These are phyloP conservation scores for Phoma sp. DNA, from an alignment of 2,329 filamentous ascomycete genomes.

Conservation along the genomic window DNA sequence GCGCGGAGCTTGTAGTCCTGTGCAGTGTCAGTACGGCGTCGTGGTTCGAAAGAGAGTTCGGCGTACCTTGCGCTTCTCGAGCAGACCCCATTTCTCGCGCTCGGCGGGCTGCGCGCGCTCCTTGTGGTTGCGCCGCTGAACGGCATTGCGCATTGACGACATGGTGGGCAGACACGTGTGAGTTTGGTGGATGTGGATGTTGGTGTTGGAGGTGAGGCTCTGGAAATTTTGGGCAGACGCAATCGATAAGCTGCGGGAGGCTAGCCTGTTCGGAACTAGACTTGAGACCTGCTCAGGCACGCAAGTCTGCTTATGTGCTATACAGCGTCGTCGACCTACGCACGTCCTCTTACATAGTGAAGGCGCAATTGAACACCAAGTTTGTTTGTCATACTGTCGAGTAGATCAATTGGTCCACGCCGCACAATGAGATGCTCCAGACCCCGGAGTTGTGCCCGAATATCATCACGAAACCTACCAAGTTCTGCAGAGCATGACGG, in stretches of 20 bases:
- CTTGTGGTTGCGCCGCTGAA: slow-evolving; percentile 80
- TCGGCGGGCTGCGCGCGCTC: slow-evolving; percentile 88
- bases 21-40: neutral
- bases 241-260: slow-evolving; percentile 2
- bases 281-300: too few species aligned
- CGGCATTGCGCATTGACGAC: slow-evolving; percentile 47
- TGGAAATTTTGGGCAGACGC: slow-evolving; percentile 5
- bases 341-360: too few species aligned
- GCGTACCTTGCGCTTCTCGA: slow-evolving; percentile 84
- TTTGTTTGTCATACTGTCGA: too few species aligned
- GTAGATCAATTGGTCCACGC: too few species aligned
- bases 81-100: slow-evolving; percentile 83
- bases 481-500: too few species aligned
- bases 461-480: too few species aligned
- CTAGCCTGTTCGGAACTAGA: neutral
- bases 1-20: slow-evolving; percentile 71
- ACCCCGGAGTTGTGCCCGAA: too few species aligned
- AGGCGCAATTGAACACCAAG: too few species aligned
- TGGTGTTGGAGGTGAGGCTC: neutral
- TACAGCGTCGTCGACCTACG: too few species aligned
- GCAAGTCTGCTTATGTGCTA: too few species aligned
- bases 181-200: neutral
- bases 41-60: neutral
- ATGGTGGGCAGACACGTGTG: slow-evolving; percentile 19
- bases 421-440: too few species aligned